phyloP scores from a whole-genome alignment of 805 yeast species.

The Diddensiella transvaalensis region DNA sequence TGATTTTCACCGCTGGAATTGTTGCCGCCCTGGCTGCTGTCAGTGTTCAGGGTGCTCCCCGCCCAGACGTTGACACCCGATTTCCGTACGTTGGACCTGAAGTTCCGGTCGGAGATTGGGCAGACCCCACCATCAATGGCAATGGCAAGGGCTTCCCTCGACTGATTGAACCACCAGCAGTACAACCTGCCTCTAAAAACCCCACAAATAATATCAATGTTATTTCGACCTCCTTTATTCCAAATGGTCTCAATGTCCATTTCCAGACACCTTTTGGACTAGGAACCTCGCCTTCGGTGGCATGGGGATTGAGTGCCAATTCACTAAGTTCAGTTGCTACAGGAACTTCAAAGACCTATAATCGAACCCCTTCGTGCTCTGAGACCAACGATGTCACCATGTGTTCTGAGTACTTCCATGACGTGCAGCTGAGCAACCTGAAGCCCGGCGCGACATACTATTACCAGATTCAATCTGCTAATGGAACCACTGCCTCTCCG shows the following conservation, averaged over 20 bases:
- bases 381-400: constrained; percentile 10
- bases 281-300: constrained; percentile 17
- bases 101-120: constrained; percentile 19
- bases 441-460: constrained; percentile 25
- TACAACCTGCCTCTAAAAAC: constrained; percentile 11
- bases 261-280: constrained; percentile 22
- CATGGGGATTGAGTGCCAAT: constrained; percentile 13
- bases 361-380: constrained; percentile 23
- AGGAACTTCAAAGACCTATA: constrained; percentile 20
- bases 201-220: constrained; percentile 21
- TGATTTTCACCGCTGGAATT: neutral
- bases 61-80: constrained; percentile 19
- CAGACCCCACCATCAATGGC: constrained; percentile 17
- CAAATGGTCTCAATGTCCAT: constrained; percentile 19
- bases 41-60: constrained; percentile 2
- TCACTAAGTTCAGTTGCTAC: neutral
- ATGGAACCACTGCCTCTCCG: constrained; percentile 12
- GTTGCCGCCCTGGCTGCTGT: neutral
- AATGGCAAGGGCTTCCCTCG: constrained; percentile 20
- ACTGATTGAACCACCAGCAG: constrained; percentile 19
- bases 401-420: constrained; percentile 23
- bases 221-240: constrained; percentile 15
- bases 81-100: constrained; percentile 19
- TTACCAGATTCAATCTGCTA: constrained; percentile 22
- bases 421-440: constrained; percentile 24